Evolutionary conservation across 805 yeast species (phyloP).

Genomic region (Metschnikowia colocasiae): DNA sequence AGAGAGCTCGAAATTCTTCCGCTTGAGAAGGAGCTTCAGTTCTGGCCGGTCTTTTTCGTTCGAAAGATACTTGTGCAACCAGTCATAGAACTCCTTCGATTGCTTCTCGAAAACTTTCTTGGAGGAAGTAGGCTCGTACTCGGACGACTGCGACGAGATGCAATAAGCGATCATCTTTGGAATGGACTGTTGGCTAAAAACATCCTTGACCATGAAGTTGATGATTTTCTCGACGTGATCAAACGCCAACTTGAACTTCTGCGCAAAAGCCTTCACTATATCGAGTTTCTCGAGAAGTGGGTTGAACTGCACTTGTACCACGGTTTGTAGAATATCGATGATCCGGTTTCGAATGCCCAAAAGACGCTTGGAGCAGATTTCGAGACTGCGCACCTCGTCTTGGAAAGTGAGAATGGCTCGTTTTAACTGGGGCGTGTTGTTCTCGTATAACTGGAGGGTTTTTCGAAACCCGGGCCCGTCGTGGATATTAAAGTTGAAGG

Average conservation of each 20-base stretch:
- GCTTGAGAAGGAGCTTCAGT: slow-evolving; percentile 33
- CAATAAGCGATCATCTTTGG: slow-evolving; percentile 24
- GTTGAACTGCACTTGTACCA: slow-evolving; percentile 25
- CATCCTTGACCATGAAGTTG: slow-evolving; percentile 24
- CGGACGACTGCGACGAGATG: slow-evolving; percentile 8
- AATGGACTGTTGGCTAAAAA: slow-evolving; percentile 28
- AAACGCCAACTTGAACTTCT: slow-evolving; percentile 24
- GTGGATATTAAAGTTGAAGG: slow-evolving; percentile 33
- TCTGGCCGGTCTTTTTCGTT: slow-evolving; percentile 44
- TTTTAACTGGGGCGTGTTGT: slow-evolving; percentile 26
- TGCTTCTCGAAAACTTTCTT: slow-evolving; percentile 36
- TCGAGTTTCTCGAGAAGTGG: slow-evolving; percentile 22
- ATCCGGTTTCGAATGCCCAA: slow-evolving; percentile 18
- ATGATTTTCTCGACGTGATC: slow-evolving; percentile 33
- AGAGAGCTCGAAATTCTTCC: slow-evolving; percentile 39
- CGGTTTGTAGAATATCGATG: slow-evolving; percentile 22
- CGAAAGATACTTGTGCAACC: slow-evolving; percentile 42
- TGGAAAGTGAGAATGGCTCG: slow-evolving; percentile 22
- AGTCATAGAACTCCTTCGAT: slow-evolving; percentile 41
- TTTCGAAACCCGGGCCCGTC: slow-evolving; percentile 45
- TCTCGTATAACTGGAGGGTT: slow-evolving; percentile 30
- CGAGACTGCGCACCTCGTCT: slow-evolving; percentile 33
- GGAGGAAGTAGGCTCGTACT: slow-evolving; percentile 22
- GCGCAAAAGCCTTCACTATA: slow-evolving; percentile 26
- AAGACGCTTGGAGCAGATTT: slow-evolving; percentile 24